These are phyloP conservation scores for Phytophthora rubi DNA, from an alignment of 352 stramenopile species.

Conservation along the genomic window DNA sequence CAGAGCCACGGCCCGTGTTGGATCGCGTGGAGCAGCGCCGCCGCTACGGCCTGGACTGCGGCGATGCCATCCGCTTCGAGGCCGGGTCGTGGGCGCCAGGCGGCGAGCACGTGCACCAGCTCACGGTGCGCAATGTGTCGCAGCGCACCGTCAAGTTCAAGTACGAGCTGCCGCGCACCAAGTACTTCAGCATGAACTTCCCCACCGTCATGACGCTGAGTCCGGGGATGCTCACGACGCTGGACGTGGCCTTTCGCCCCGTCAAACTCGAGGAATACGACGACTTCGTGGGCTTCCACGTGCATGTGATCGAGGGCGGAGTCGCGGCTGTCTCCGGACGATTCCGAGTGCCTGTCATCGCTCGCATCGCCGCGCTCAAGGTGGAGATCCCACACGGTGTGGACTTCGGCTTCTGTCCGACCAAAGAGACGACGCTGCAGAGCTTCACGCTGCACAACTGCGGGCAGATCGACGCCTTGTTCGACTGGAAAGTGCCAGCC, in stretches of 20 bases:
- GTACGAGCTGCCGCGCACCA: conserved; percentile 91
- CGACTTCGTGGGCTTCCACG: conserved; percentile 91
- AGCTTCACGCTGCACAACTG: conserved; percentile 86
- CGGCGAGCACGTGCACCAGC: conserved; percentile 91
- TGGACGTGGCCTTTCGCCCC: conserved; percentile 92
- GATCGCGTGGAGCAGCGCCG: conserved; percentile 76
- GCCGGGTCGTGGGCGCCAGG: conserved; percentile 90
- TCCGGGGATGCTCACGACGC: conserved; percentile 82
- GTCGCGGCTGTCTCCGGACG: conserved; percentile 65
- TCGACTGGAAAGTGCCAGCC: conserved; percentile 83
- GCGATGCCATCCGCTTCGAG: conserved; percentile 88
- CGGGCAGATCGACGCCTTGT: conserved; percentile 86
- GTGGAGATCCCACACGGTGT: conserved; percentile 65
- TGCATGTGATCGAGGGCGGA: conserved; percentile 85
- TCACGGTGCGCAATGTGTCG: conserved; percentile 93
- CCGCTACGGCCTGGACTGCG: conserved; percentile 80
- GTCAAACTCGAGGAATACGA: conserved; percentile 92
- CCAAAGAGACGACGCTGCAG: conserved; percentile 75
- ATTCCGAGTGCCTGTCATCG: conserved; percentile 90
- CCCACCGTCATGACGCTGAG: conserved; percentile 89
- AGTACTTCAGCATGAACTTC: conserved; percentile 96
- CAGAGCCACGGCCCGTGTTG: conserved; percentile 52
- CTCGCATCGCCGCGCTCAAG: conserved; percentile 78
- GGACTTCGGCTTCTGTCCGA: conserved; percentile 92
- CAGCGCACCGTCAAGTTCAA: conserved; percentile 91